These are phyloP conservation scores for Podila clonocystis DNA, from an alignment of 192 early-diverging fungal genomes.

Conservation along the genomic window DNA sequence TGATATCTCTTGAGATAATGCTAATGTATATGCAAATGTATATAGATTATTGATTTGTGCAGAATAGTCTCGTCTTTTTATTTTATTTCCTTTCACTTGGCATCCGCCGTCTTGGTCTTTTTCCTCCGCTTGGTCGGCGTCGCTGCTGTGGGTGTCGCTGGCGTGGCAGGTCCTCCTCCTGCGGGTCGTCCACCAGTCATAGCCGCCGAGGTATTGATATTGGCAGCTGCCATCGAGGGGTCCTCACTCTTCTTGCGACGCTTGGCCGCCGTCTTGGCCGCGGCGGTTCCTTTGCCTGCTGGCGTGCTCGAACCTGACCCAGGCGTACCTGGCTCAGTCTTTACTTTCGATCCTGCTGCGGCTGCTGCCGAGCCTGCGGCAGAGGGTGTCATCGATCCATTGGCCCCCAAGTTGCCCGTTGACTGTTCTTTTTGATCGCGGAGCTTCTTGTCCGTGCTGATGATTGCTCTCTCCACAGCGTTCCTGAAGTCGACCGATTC, in stretches of 20 bases:
- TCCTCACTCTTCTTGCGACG: conserved; percentile 49
- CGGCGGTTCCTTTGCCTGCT: conserved; percentile 1
- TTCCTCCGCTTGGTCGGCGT: conserved; percentile 39
- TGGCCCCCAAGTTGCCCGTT: conserved; percentile 2
- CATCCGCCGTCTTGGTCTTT: conserved; percentile 23
- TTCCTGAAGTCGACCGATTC: conserved; percentile 33
- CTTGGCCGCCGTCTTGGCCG: conserved; percentile 26
- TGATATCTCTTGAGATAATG: no score
- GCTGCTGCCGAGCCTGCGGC: conserved; percentile 4
- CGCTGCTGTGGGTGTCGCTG: conserved; percentile 25
- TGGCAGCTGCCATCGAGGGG: conserved; percentile 21
- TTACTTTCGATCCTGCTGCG: not conserved
- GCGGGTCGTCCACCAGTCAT: conserved; percentile 6
- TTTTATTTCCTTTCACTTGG: not conserved
- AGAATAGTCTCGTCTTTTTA: not conserved
- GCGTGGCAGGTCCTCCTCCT: conserved; percentile 14
- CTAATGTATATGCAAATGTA: no score
- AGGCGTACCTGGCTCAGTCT: not conserved
- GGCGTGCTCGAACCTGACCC: not conserved
- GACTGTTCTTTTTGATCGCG: conserved; percentile 7
- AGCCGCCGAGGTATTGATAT: conserved; percentile 32
- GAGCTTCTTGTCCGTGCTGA: conserved; percentile 22
- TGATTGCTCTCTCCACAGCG: conserved; percentile 33
- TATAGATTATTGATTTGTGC: no score
- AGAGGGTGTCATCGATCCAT: conserved; percentile 1